Evolutionary conservation across 2,329 filamentous ascomycete genomes (phyloP), one percentile per base, ranked within the genome.

Genomic region (Celoporthe dispersa): DNA sequence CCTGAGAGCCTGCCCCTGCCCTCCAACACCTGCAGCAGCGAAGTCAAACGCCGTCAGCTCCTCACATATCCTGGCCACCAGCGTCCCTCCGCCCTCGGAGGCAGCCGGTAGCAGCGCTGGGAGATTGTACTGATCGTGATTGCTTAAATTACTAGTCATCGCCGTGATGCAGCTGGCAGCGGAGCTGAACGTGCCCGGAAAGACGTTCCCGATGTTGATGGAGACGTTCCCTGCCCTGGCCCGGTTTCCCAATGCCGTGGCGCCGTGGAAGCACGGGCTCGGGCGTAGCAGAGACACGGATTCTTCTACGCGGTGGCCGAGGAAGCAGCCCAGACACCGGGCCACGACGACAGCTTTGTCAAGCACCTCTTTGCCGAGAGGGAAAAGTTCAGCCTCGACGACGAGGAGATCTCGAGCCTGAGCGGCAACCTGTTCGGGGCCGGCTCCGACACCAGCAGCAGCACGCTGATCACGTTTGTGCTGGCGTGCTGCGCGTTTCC

Each of bases 141-240:
- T n/a, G 7, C n/a, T 22, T 22, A 7, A 1, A 51, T 31, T 19
- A 28, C 31, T 53, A 57, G 87, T 86, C n/a, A 85, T 89, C 69
- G 83, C 85, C 0, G 79, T 86, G 41, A 85, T 89, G 82, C 84
- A 89, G 69, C 81, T 86, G 67, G 86, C 87, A 0, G 87, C 86
- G 2, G 86, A 87, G 68, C 78, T 89, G 31, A 86, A 85, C 73
- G 84, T 86, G 62, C 82, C 84, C 0, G 84, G 84, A 11, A 86
- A 86, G 75, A 83, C 78, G 0, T 88, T 86, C 73, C 87, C 85
- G 33, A 87, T 84, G 84, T 76, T 89, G 37, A 82, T 88, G 80
- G 86, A 88, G 75, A 87, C 85, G 0, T 87, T 87, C 68, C 84
- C 84, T 1, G 75, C 82, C 51, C 79, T 86, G 16, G 81, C 84